phyloP scores from a whole-genome alignment of 139 green algal genomes.

The Marvania coccoides region DNA sequence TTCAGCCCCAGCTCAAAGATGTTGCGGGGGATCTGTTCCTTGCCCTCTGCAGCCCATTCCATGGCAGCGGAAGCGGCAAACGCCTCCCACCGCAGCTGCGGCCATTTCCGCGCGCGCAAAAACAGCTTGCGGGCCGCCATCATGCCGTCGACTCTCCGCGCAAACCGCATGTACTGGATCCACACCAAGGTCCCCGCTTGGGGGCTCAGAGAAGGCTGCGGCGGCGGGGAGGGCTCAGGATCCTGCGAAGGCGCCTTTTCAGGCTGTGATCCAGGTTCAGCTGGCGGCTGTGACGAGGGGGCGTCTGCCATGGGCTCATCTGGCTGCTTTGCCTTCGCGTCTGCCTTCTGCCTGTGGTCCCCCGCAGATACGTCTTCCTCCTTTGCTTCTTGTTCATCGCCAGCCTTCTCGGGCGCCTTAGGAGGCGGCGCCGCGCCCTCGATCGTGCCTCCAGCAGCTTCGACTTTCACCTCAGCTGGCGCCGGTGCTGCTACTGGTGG shows the following conservation, averaged over 20 bases:
- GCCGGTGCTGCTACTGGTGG: no score
- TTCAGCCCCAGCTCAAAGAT: constrained; percentile 92
- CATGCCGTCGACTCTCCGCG: constrained; percentile 46
- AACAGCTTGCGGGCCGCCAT: constrained; percentile 70
- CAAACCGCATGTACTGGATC: constrained; percentile 83
- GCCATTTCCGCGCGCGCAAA: constrained; percentile 63
- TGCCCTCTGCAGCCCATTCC: constrained; percentile 65
- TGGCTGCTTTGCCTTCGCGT: not conserved
- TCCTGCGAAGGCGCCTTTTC: no score
- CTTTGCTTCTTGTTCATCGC: not conserved
- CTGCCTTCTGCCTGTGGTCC: not conserved
- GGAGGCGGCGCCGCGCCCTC: no score
- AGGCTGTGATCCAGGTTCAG: no score
- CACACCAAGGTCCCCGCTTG: constrained; percentile 62
- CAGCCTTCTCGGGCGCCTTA: no score
- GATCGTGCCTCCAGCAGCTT: not conserved
- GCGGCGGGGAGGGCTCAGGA: constrained; percentile 2
- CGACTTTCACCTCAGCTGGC: not conserved
- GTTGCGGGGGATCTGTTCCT: constrained; percentile 69
- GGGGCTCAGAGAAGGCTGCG: constrained; percentile 17
- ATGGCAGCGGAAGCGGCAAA: constrained; percentile 73
- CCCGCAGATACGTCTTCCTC: not conserved
- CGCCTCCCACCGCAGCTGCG: constrained; percentile 65
- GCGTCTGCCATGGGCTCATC: not conserved
- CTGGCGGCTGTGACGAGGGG: not conserved